Base-by-base conservation (phyloP, 768 basidiomycete genomes). In the Psilocybe subaeruginosa region DNA sequence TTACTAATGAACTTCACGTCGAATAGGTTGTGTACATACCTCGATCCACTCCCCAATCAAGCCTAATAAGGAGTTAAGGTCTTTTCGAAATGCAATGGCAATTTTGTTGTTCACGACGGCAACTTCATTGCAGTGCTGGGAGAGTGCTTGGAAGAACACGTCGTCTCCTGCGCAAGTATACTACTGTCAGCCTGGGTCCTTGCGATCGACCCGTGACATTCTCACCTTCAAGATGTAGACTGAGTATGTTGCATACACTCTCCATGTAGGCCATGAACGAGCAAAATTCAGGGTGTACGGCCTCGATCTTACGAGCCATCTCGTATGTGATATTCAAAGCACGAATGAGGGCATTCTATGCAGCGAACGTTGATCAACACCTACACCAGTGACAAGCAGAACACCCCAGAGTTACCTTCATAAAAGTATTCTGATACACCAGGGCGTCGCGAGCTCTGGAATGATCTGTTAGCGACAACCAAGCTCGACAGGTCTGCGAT, bases 281-380 rank as follows among this genome's bases (percentile, higher is more conserved):
- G 7, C 39, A 46, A 48, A 68, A 69, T 23, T 50, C 50, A 23
- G 55, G 52, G 35, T 71, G 61, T 3, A 50, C 39, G 4, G 56
- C 54, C 30, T 60, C 54, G 14, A 68, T 64, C 29, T 41, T 66
- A 1, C 62, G 51, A 12, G 69, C 69, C 16, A 64, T 23, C 17
- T 67, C 60, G 56, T 68, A 58, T 35, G 70, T 57, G 23, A 54
- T 64, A 61, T 75, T 73, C 39, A 73, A 54, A 11, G 60, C 69
- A 16, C 69, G 67, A 53, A 75, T 68, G 23, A 73, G 55, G 8
- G 69, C 65, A 61, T 73, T 75, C 73, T 64, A 19, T 23, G 2
- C 71, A 46, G 14, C n/a, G 19, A 14, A 52, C 2, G 8, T 17
- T 14, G 27, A 56, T 50, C 19, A 56, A 8, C 8, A 14, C 12